Conservation (phyloP, 164 flowering plant genomes). For the Umbilicus rupestris region DNA sequence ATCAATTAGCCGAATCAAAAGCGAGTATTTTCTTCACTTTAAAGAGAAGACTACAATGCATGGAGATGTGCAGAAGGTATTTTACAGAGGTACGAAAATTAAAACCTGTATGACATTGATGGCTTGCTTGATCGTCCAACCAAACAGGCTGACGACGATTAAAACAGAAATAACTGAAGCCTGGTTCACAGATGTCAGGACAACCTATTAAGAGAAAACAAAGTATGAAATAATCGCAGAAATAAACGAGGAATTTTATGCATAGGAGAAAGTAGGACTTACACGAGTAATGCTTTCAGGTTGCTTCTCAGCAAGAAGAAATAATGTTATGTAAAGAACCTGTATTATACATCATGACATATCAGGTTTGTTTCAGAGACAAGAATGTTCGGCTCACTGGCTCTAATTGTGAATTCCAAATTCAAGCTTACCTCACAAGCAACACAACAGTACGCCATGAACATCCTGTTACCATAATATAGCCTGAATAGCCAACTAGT, state of each 20-base stretch:
- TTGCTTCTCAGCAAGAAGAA: slow-evolving; percentile 13
- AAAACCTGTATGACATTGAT: slow-evolving; percentile 59
- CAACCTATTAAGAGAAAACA: slow-evolving; percentile 5
- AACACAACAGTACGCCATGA: slow-evolving; percentile 88
- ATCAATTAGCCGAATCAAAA: too few species aligned
- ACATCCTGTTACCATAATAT: slow-evolving; percentile 75
- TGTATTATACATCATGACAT: slow-evolving; percentile 6
- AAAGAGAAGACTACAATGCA: too few species aligned
- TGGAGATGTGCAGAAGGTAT: too few species aligned
- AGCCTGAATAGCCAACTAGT: slow-evolving; percentile 73
- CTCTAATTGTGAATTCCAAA: not conserved
- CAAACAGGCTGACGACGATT: slow-evolving; percentile 26
- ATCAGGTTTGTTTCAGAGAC: not conserved
- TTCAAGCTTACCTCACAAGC: slow-evolving; percentile 80
- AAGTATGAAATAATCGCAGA: not conserved
- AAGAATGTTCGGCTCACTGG: not conserved
- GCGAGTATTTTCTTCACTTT: too few species aligned
- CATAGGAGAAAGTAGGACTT: not conserved
- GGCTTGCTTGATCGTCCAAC: slow-evolving; percentile 61
- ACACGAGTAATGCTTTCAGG: slow-evolving; percentile 12
- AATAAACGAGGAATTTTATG: not conserved
- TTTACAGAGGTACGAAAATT: not conserved
- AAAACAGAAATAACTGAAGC: not conserved
- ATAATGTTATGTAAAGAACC: slow-evolving; percentile 80
- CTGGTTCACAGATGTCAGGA: not conserved